Evolutionary conservation across 1,284 basidiomycete species (phyloP), one percentile per base, ranked within the genome.

Genomic region (Albatrellus sp.): DNA sequence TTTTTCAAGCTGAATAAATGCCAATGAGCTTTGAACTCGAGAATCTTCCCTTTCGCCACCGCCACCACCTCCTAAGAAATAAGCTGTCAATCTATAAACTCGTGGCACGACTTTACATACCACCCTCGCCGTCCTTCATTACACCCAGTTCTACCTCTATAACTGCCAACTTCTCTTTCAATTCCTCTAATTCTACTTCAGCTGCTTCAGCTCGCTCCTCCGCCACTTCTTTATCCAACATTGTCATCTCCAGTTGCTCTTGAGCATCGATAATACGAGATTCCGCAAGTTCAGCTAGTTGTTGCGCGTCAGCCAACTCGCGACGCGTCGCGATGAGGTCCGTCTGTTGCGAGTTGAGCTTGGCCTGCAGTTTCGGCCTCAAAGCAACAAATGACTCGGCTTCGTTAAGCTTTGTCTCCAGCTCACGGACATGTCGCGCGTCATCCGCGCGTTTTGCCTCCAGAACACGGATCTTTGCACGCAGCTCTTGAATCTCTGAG

Each of bases 141-240:
- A 89, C 80, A 12, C 80, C 78, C 36, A 93, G 65, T 59, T 97
- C 93, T 16, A 96, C 77, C 57, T 96, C 82, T 34, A 88, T 57
- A 45, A 87, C 77, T n/a, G 86, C 86, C 24, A 89, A 54, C 52
- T 72, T 75, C 61, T 96, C 92, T 51, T 73, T 84, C 44, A 84
- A 59, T 36, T 80, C 80, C 50, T 86, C 86, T 28, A 92, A 55
- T 54, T 93, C 89, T 0, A 69, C 61, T 58, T 90, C 82, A 0
- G 83, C 80, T 0, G 77, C 61, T 59, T 98, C 94, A 0, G 88
- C 82, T 52, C 81, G 80, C 61, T 98, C 94, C 60, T 98, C 96
- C 0, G 94, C 94, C 43, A 98, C 83, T 61, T 99, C 96, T 61
- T 92, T 91, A 61, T 99, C 96, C 51, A 99, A 65, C 69, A 90